Evolutionary conservation across 2,329 filamentous ascomycete genomes (phyloP).

Genomic region (Ophiostoma himal-ulmi): DNA sequence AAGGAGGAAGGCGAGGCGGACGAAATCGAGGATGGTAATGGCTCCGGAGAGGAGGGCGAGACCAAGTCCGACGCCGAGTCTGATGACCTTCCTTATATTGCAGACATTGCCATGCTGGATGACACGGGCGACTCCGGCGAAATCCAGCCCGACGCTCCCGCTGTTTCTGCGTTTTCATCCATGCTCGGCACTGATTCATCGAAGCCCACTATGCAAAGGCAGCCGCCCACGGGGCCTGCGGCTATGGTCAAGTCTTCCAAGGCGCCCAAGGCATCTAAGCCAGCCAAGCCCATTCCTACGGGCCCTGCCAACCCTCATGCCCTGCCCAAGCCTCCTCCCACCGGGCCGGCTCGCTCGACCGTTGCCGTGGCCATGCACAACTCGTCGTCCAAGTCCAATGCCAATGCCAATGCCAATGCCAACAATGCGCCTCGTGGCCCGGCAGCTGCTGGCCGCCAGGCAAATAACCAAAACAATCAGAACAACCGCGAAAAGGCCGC

Average conservation of each 20-base stretch:
- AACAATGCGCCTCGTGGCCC: constrained; percentile 11
- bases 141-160: constrained; percentile 4
- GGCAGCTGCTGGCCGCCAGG: neutral
- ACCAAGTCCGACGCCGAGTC: neutral
- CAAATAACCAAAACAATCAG: constrained; percentile 5
- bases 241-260: constrained; percentile 14
- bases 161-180: constrained; percentile 17
- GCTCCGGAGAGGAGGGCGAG: neutral
- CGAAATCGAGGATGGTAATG: neutral
- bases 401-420: neutral
- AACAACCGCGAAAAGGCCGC: constrained; percentile 21
- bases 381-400: neutral
- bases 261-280: constrained; percentile 17
- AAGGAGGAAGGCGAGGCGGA: neutral
- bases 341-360: constrained; percentile 21
- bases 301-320: constrained; percentile 3
- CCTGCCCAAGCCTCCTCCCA: constrained; percentile 19
- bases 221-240: constrained; percentile 15
- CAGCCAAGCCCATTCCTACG: constrained; percentile 25
- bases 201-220: constrained; percentile 12
- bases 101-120: constrained; percentile 22
- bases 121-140: constrained; percentile 19
- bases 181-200: neutral
- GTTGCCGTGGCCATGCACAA: neutral
- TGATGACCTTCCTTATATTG: constrained; percentile 17